A percentile compares a stretch with the other conserved stretches of the same genome.
phyloP scores from a whole-genome alignment of 306 rosid genomes.

The Lithocarpus polystachyus region DNA sequence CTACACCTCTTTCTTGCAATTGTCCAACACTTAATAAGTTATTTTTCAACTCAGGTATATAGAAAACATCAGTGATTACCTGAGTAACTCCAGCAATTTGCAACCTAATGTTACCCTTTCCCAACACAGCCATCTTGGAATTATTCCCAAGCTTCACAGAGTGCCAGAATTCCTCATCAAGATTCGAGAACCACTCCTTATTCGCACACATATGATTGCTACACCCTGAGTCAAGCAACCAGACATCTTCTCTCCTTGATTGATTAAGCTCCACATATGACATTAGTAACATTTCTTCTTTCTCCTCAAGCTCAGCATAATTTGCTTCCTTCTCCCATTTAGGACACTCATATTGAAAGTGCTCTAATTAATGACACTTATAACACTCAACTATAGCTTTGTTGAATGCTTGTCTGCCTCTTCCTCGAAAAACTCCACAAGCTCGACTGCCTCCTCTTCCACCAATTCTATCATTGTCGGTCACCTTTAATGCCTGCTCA shows the following conservation, averaged over 20 bases:
- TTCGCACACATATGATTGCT: too few relatives aligned
- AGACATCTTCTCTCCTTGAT: neutral
- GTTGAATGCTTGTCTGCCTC: neutral
- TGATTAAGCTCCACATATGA: neutral
- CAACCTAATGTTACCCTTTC: neutral
- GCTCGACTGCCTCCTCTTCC: neutral
- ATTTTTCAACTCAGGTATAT: too few relatives aligned
- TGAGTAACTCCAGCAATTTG: too few relatives aligned
- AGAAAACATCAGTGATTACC: too few relatives aligned
- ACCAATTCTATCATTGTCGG: neutral
- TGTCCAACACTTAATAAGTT: too few relatives aligned
- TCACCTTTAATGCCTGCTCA: neutral
- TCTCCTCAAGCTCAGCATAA: neutral
- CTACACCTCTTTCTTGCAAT: too few relatives aligned
- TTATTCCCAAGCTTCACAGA: neutral
- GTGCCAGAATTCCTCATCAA: neutral
- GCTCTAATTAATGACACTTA: neutral
- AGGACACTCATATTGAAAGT: slow-evolving; percentile 8
- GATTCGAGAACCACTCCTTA: neutral
- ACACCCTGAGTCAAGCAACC: neutral
- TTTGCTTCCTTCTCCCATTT: neutral
- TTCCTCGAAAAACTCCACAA: neutral
- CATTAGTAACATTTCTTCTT: neutral
- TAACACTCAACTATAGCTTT: neutral
- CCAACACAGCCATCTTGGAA: neutral